phyloP scores from a whole-genome alignment of 2,329 filamentous ascomycete genomes.

The Zymoseptoria brevis region DNA sequence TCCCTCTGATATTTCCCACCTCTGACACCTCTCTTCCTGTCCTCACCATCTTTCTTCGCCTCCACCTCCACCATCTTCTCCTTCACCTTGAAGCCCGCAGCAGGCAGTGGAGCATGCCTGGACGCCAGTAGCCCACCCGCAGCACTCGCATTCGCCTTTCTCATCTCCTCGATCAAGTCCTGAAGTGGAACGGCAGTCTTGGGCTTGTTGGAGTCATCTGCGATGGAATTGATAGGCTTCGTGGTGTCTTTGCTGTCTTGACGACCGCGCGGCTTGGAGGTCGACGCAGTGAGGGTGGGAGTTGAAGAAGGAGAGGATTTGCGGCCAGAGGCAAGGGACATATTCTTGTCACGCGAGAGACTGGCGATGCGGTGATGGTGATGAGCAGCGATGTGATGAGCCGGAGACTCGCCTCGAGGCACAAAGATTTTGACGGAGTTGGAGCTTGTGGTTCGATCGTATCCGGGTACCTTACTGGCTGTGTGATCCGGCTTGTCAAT shows the following conservation, averaged over 20 bases:
- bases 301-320: constrained; percentile 24
- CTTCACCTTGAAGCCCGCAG: neutral
- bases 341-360: neutral
- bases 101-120: constrained; percentile 3
- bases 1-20: neutral
- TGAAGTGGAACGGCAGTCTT: neutral
- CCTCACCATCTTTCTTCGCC: neutral
- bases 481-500: neutral
- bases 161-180: neutral
- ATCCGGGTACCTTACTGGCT: neutral
- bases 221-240: neutral
- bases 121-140: constrained; percentile 9
- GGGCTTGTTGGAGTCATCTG: neutral
- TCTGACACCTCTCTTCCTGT: neutral
- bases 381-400: constrained; percentile 20
- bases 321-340: neutral
- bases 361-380: constrained; percentile 11
- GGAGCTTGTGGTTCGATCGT: neutral
- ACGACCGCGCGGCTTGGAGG: neutral
- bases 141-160: neutral
- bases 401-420: constrained; percentile 23
- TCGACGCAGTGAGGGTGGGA: constrained; percentile 30
- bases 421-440: constrained; percentile 21
- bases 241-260: neutral
- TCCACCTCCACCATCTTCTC: neutral